Evolutionary conservation across 1,284 basidiomycete species (phyloP), one percentile per base, ranked within the genome.

Genomic region (Apiotrichum akiyoshidainum): DNA sequence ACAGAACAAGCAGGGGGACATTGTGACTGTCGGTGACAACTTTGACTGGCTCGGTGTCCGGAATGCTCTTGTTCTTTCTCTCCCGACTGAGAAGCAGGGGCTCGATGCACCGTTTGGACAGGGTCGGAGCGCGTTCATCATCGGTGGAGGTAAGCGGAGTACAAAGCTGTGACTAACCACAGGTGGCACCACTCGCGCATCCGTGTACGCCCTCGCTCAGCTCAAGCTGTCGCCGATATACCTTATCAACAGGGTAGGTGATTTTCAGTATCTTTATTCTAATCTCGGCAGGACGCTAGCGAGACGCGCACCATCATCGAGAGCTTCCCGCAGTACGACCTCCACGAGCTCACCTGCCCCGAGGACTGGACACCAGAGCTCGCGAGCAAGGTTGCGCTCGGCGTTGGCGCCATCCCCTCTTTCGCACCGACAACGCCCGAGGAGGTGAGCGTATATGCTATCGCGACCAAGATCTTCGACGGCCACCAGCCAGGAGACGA

Each of bases 181-280:
- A 9, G 59, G 92, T 11, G 92, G 91, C 0, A 93, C 92, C 1
- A 85, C 88, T 4, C 87, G 92, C 13, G 90, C 92, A 0, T 91
- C 92, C 0, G 84, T 94, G 57, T 92, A 90, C 69, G 89, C 91
- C 1, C 78, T 94, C 46, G 82, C 86, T 59, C 78, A 82, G 42
- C 77, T 92, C 1, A 85, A 85, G 9, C 82, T 86, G 44, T 76
- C 82, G 52, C 81, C 79, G 3, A 86, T 94, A 68, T 92, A 89
- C 74, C 73, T 94, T 13, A 88, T 82, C 78, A 94, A 94, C 77
- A 83, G 91, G 3, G 40, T 41, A n/a, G 4, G 48, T 46, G 5
- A 10, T 1, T 16, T 5, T 13, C 21, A 33, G 31, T 21, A 17
- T 14, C 17, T 33, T 17, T 17, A 2, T 7, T 11, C 22, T 33